These are phyloP conservation scores for Aspergillus sp. DNA, from an alignment of 2,329 filamentous ascomycete genomes.

Conservation along the genomic window DNA sequence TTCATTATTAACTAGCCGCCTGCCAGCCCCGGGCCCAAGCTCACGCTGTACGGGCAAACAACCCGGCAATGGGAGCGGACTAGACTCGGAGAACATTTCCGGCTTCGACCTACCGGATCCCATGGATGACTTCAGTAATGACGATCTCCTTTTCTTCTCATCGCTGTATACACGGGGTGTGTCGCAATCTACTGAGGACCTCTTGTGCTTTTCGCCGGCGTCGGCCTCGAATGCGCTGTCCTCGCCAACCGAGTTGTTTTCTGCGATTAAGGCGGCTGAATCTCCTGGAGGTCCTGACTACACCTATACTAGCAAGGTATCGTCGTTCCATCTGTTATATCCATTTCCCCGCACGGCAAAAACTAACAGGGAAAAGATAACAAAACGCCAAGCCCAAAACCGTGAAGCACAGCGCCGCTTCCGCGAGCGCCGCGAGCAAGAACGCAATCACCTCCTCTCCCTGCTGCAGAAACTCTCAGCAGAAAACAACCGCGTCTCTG, in stretches of 20 bases:
- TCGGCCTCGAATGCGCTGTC: not conserved
- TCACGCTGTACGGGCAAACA: not conserved
- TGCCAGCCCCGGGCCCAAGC: too few relatives aligned
- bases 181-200: not conserved
- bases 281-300: too few relatives aligned
- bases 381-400: not conserved
- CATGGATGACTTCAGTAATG: not conserved
- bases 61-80: too few relatives aligned
- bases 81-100: not conserved
- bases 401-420: not conserved
- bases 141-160: not conserved
- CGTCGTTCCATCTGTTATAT: too few relatives aligned
- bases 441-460: not conserved
- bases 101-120: not conserved
- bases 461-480: not conserved
- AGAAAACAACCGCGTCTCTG: not conserved
- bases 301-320: not conserved
- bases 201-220: not conserved
- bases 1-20: too few relatives aligned
- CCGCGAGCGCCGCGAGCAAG: not conserved
- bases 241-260: not conserved
- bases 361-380: not conserved
- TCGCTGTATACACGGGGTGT: not conserved
- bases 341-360: too few relatives aligned
- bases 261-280: not conserved